These are phyloP conservation scores for Russula vinacea DNA, from an alignment of 768 basidiomycete genomes.

Conservation along the genomic window DNA sequence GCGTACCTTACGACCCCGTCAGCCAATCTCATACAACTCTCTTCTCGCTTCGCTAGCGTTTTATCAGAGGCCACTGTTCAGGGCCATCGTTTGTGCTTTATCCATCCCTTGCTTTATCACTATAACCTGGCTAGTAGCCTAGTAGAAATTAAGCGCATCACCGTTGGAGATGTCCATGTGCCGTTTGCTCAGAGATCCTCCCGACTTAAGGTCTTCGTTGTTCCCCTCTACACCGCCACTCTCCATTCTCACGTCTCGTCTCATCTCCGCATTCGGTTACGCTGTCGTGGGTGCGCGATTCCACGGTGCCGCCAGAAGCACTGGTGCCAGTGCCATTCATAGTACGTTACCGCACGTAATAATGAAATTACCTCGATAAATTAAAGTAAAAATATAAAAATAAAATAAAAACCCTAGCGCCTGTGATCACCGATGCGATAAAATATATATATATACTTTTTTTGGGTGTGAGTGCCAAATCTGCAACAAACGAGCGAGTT, in stretches of 20 bases:
- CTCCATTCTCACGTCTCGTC: background rate
- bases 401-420: background rate
- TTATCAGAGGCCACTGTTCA: background rate
- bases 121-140: background rate
- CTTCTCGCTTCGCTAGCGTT: conserved; percentile 3
- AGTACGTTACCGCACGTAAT: conserved; percentile 22
- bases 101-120: background rate
- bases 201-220: background rate
- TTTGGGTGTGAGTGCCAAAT: no score
- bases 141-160: background rate
- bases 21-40: background rate
- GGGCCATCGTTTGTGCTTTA: background rate
- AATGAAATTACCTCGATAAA: background rate
- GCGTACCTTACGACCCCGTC: conserved; percentile 2
- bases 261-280: background rate
- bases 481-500: background rate
- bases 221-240: background rate
- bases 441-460: background rate
- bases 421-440: background rate
- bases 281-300: background rate
- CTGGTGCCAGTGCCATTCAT: background rate
- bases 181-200: background rate
- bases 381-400: background rate
- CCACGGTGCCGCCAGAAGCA: background rate
- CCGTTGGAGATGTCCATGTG: background rate